Evolutionary conservation across 169 alveolate genomes (phyloP).

Genomic region (Babesia ovata): DNA sequence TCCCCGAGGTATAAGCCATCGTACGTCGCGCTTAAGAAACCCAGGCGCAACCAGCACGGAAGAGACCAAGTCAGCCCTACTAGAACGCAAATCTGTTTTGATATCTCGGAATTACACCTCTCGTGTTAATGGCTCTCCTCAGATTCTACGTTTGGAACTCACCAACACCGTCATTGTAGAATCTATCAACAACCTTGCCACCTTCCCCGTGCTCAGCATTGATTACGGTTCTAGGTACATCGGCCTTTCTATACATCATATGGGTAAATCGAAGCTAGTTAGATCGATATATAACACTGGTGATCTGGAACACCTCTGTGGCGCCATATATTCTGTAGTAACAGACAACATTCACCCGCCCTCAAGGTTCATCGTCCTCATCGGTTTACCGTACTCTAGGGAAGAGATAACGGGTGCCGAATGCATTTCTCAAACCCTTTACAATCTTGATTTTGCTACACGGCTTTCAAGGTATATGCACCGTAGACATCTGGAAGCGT

Average conservation of each 20-base stretch:
- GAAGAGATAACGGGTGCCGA: constrained; percentile 7
- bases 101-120: neutral
- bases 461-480: constrained; percentile 25
- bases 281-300: constrained; percentile 6
- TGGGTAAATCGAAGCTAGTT: constrained; percentile 15
- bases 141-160: neutral
- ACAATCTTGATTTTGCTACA: constrained; percentile 33
- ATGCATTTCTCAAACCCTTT: constrained; percentile 16
- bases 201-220: constrained; percentile 32
- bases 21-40: neutral
- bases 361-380: constrained; percentile 12
- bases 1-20: neutral
- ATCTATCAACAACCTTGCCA: neutral
- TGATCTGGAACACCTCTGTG: constrained; percentile 9
- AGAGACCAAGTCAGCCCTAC: neutral
- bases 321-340: constrained; percentile 2
- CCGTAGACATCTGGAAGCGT: constrained; percentile 17
- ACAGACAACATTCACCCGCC: constrained; percentile 13
- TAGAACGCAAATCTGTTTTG: neutral
- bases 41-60: neutral
- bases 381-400: constrained; percentile 25
- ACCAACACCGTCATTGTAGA: constrained; percentile 12
- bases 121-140: neutral
- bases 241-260: constrained; percentile 35
- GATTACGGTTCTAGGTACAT: constrained; percentile 35